Evolutionary conservation across 1,139 yeast species (phyloP), one percentile per base, ranked within the genome.

Genomic region (Candida mesenterica): DNA sequence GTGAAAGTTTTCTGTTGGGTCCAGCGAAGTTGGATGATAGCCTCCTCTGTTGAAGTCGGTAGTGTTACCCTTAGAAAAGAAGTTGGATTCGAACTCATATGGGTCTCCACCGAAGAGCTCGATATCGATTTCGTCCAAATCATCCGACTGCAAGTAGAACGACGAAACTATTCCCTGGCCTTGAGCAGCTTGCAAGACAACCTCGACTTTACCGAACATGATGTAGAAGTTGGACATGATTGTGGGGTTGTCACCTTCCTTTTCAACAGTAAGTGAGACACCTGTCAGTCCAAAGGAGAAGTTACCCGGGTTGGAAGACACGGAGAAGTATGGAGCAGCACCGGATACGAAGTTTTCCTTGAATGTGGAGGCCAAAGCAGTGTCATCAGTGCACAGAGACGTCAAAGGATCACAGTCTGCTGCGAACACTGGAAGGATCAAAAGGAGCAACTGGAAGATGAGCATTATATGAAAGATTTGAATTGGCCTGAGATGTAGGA

Each of bases 151-250:
- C 41, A 88, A 67, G 47, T 81, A 87, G 50, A 87, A 80, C 2
- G 90, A 79, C 0, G 96, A 84, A 15, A 88, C 77, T 27, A 88
- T 72, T 41, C 96, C 96, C 30, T 59, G 59, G 17, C 96, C 96
- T 15, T 72, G 62, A 3, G 92, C 89, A 13, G 92, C 84, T 54
- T 81, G 75, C 41, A 85, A 56, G 2, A 68, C 71, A 7, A 81
- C 89, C 55, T 86, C 94, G 15, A 87, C 77, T 46, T 78, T 78
- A 36, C 96, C 96, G 60, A 81, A 88, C 90, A 88, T 84, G 44
- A 88, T 76, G 59, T 86, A 86, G 54, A 85, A 87, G 44, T 82
- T 75, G 9, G 95, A 85, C 46, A 72, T 72, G 37, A 88, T 59
- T 3, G 90, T 74, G 13, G 96, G 96, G 52, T 84, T 82, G 52